Evolutionary conservation across 495 filamentous ascomycete species (phyloP), one percentile per base, ranked within the genome.

Genomic region (Lasiosphaeris hirsuta): DNA sequence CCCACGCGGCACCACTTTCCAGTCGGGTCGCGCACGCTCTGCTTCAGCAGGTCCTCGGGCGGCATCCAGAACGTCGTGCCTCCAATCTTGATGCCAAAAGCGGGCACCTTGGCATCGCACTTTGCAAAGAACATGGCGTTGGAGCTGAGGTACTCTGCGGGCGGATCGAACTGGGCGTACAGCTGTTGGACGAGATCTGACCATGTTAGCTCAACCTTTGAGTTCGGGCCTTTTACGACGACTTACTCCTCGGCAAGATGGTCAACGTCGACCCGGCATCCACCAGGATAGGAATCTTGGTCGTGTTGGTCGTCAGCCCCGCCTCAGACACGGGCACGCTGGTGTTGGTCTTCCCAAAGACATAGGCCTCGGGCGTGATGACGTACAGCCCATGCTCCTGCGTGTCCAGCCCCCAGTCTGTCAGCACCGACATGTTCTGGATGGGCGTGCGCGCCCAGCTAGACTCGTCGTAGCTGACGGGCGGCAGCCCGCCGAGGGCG

Each of bases 41-140:
- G 69, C 15, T 64, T 56, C 18, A 87, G 76, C 69, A 86, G 69
- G 63, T 87, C 84, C 44, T 74, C 57, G 0, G 77, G 70, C 56
- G 83, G 75, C 45, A 83, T 75, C 52, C 67, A 78, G 59, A 84
- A 86, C 0, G 66, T 72, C n/a, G 69, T 72, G 7, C 64, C 70
- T 2, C 68, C 74, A 49, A 87, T 81, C 19, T 67, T 69, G 37
- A 88, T 69, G 13, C 75, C 79, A 15, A 86, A 80, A 10, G 58
- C 62, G 1, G 85, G 85, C 10, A 81, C 66, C 5, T 66, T 77
- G 11, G 84, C 82, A 51, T 77, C 70, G 68, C 84, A 88, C 4
- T 68, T 64, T 0, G 84, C 83, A 50, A 71, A 64, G 58, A 77
- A 87, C 8, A 71, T 63, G 3, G 73, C 77, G 1, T 69, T 49